Base-by-base conservation (phyloP, 192 early-diverging fungal genomes). In the Coemansia asiatica region DNA sequence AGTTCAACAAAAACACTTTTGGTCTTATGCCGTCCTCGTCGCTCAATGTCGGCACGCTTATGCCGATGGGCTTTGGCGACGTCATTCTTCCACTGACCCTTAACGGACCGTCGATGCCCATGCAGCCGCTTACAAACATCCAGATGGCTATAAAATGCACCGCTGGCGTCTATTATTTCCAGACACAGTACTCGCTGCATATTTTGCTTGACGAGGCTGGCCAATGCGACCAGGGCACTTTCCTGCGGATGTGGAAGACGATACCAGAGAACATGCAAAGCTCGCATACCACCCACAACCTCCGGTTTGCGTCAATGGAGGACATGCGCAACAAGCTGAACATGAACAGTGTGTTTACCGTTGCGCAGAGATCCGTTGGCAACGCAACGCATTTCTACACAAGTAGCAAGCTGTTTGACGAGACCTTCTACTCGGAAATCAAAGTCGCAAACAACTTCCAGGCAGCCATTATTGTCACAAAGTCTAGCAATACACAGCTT, bases 1-100 rank as follows among this genome's bases (percentile, higher is more conserved):
- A 90, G 65, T 90, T 92, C 80, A 92, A 92, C 85, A 89, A 90
- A 64, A 92, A 92, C 79, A 90, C 85, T 7, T 91, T 82, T 51
- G 87, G 87, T 5, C 48, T 92, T 4, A 71, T 72, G 58, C 87
- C 89, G 19, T 70, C 72, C 18, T 44, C 73, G 9, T 64, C 81
- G 6, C 76, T 91, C 6, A 66, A 70, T 18, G 71, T 84, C 15
- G 70, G 64, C 12, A 58, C 67, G 18, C 55, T 80, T 13, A 48
- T 68, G 50, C 82, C 89, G 1, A 82, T 81, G 66, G 64, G 75
- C 40, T 63, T 71, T 4, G 57, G 64, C 6, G 85, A 86, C 21
- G 68, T 75, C 6, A 67, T 71, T 9, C 64, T 92, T 28, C 79
- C 82, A 8, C 71, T 92, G 29, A 62, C 64, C 8, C 64, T 64